Evolutionary conservation across 495 filamentous ascomycete genomes (phyloP).

Genomic region (Talaromyces adpressus): DNA sequence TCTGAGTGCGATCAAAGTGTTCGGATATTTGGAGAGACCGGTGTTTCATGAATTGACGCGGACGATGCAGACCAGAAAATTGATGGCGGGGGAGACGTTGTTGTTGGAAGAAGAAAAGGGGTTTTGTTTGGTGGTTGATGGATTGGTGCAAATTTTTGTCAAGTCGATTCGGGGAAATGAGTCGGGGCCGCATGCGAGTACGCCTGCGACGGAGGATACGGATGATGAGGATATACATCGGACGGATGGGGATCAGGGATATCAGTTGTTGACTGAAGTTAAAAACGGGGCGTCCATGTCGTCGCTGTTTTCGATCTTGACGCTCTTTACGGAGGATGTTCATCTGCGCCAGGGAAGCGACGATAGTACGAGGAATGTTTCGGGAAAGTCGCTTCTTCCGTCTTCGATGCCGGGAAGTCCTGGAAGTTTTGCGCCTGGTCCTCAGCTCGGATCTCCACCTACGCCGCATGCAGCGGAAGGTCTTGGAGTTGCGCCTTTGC

Average conservation of each 20-base stretch:
- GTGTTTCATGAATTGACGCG: constrained; percentile 97
- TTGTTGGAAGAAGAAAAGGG: constrained; percentile 96
- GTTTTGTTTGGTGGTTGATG: constrained; percentile 96
- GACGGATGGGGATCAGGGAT: constrained; percentile 61
- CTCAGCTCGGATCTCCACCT: constrained; percentile 11
- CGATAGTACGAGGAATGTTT: constrained; percentile 40
- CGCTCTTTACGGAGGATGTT: constrained; percentile 92
- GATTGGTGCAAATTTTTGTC: constrained; percentile 95
- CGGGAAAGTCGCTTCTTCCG: constrained; percentile 35
- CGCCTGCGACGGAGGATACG: constrained; percentile 25
- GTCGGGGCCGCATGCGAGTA: constrained; percentile 16
- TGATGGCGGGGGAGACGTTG: constrained; percentile 91
- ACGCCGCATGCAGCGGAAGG: constrained; percentile 10
- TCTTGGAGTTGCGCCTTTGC: constrained; percentile 23
- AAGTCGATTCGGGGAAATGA: constrained; percentile 63
- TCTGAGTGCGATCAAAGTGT: constrained; percentile 97
- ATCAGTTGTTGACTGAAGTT: constrained; percentile 92
- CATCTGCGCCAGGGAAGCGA: constrained; percentile 63
- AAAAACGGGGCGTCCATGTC: constrained; percentile 99
- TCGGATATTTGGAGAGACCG: constrained; percentile 91
- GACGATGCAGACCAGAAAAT: constrained; percentile 94
- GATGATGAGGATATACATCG: constrained; percentile 61
- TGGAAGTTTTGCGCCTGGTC: constrained; percentile 29
- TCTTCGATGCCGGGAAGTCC: constrained; percentile 42
- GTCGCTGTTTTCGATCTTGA: constrained; percentile 93